A percentile compares a stretch with the other conserved stretches of the same genome.
phyloP scores from a whole-genome alignment of 73 alveolate species.

The Paramecium primaurelia region DNA sequence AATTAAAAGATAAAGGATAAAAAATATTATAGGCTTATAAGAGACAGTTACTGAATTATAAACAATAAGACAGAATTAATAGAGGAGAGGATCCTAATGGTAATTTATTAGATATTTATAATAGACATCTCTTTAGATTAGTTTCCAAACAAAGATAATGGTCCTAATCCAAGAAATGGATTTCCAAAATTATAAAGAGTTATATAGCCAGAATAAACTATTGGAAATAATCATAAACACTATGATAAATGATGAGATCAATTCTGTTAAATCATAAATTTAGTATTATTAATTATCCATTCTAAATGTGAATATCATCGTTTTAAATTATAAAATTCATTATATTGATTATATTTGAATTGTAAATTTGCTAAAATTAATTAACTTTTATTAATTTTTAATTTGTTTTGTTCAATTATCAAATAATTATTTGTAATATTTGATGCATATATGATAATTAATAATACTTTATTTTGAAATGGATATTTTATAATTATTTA shows the following conservation, averaged over 20 bases:
- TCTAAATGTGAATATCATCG: background rate
- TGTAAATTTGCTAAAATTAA: no score
- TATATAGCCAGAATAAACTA: background rate
- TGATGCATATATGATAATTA: background rate
- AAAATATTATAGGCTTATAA: conserved; percentile 52
- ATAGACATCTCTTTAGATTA: conserved; percentile 47
- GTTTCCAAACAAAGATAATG: conserved; percentile 57
- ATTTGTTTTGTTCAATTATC: no score
- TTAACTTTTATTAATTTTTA: no score
- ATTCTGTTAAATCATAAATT: background rate
- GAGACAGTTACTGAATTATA: conserved; percentile 41
- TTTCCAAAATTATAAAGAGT: conserved; percentile 39
- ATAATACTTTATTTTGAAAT: no score
- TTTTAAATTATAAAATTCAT: background rate
- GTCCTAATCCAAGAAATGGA: conserved; percentile 63
- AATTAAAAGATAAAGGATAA: conserved; percentile 57
- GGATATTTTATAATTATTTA: no score
- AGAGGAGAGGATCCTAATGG: conserved; percentile 65
- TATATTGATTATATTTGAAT: background rate
- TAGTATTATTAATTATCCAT: background rate
- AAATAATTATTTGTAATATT: no score
- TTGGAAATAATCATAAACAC: background rate
- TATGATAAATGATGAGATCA: background rate
- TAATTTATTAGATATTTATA: background rate
- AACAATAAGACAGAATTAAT: conserved; percentile 44